phyloP scores from a whole-genome alignment of 2,329 filamentous ascomycete genomes.

The Elsinoe ampelina region DNA sequence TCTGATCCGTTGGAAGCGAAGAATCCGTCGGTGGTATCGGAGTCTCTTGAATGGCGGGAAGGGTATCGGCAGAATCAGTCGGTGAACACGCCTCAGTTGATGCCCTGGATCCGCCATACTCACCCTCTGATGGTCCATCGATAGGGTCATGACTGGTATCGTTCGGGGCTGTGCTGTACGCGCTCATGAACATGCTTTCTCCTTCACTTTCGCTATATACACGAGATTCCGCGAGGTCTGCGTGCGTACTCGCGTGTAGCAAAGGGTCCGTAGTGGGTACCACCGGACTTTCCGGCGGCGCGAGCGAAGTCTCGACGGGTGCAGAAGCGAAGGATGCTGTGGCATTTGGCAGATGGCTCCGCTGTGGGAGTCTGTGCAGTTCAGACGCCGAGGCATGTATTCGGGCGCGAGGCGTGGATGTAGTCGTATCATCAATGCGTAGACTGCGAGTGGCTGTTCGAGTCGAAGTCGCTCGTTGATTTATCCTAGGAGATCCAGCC shows the following conservation, averaged over 20 bases:
- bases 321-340: not conserved
- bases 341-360: not conserved
- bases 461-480: not conserved
- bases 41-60: not conserved
- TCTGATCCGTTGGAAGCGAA: too few relatives aligned
- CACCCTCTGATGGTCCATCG: not conserved
- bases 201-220: constrained; percentile 72
- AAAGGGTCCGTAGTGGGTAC: not conserved
- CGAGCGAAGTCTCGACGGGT: not conserved
- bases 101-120: not conserved
- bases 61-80: not conserved
- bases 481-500: not conserved
- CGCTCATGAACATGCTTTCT: constrained; percentile 80
- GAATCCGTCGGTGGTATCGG: too few relatives aligned
- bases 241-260: not conserved
- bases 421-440: not conserved
- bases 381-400: not conserved
- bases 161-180: constrained; percentile 32
- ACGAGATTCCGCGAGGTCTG: constrained; percentile 44
- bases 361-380: not conserved
- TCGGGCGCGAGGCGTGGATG: not conserved
- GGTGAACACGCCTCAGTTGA: not conserved
- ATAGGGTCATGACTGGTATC: not conserved
- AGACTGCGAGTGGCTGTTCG: not conserved
- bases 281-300: too few relatives aligned